Base-by-base conservation (phyloP, 2,329 filamentous ascomycete species). In the Ophiostoma sp. region DNA sequence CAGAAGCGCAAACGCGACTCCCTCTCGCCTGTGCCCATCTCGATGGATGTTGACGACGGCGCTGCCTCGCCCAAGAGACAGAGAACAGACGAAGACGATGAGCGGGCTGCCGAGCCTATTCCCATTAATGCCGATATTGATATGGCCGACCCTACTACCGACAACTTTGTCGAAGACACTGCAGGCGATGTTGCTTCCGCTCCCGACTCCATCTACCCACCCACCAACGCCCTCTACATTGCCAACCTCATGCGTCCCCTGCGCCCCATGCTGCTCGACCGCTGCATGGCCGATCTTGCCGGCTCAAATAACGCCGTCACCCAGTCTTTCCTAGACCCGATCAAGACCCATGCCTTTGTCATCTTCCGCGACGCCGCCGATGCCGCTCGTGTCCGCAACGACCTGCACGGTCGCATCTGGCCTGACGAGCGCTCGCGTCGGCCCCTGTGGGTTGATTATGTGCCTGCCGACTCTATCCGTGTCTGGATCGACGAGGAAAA, bases 201-300 rank as follows among this genome's bases (percentile, higher is more conserved):
- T 41, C 77, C 78, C 38, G 87, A 89, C 6, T 84, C 91, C 0
- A 78, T 88, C 47, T 91, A 95, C 76, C 84, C 86, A 36, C 87
- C 89, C 5, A 94, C 93, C 3, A 79, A 86, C 44, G 89, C 91
- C 16, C 81, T 98, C 64, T 98, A 97, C 79, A 95, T 98, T 73
- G 89, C 89, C 76, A 89, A 97, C 74, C 86, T 98, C 67, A 93
- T 96, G 87, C 89, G 94, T 64, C 93, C 95, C 9, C 82, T 98
- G 36, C 89, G 92, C 69, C 84, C 87, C 0, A 80, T 82, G 40
- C 81, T 82, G 18, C 84, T 98, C 0, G 86, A 85, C 73, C 82
- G 84, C 1, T 87, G 97, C 75, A 82, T 98, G 4, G 76, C 85
- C 60, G 80, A 84, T 6, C 84, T 97, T 55, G 91, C 92, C 1